Base-by-base conservation (phyloP, 2,329 filamentous ascomycete species). In the Beauveria sp. region DNA sequence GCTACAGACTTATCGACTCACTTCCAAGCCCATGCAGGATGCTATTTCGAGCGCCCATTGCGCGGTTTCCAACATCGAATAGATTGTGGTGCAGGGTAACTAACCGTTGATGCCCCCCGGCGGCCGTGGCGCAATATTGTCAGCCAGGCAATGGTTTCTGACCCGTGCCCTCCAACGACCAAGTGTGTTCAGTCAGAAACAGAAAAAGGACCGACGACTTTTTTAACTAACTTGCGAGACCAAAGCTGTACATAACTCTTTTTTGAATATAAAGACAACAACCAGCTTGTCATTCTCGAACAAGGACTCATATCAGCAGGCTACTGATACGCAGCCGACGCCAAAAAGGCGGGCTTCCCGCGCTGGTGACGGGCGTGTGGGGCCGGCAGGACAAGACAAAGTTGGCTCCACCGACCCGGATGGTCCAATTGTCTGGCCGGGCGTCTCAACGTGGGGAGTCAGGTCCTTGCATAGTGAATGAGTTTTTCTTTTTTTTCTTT, bases 361-460 rank as follows among this genome's bases (percentile, higher is more conserved):
- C 10, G 30, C 6, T 49, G 55, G 45, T 28, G 38, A 45, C 28
- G 45, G 57, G 47, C 45, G 26, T 47, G 50, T 60, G 58, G 58
- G 58, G 58, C 58, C 58, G 50, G 50, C 30, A 28, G 24, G 9
- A 22, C 10, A 46, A 24, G 28, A 30, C 24, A 46, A 24, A 40
- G 51, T 55, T 51, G 58, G 18, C 4, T n/a, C 18, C 9, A 14
- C 42, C 8, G 51, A 55, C 51, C 58, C 51, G 51, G 43, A 55
- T 50, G 43, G 58, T 55, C 58, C 58, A 61, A 61, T 61, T 50
- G 51, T 26, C 58, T 42, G 20, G 16, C 22, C 30, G 51, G 43
- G 28, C 14, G 18, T 55, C 28, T 55, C 20, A 61, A 61, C 58
- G 58, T 61, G 58, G 43, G 50, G 47, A 26, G 22, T 28, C 24